Percentiles rank a stretch among this genome's conserved stretches.
These are phyloP conservation scores for Vitis amurensis DNA, from an alignment of 164 flowering plant genomes.

Conservation along the genomic window DNA sequence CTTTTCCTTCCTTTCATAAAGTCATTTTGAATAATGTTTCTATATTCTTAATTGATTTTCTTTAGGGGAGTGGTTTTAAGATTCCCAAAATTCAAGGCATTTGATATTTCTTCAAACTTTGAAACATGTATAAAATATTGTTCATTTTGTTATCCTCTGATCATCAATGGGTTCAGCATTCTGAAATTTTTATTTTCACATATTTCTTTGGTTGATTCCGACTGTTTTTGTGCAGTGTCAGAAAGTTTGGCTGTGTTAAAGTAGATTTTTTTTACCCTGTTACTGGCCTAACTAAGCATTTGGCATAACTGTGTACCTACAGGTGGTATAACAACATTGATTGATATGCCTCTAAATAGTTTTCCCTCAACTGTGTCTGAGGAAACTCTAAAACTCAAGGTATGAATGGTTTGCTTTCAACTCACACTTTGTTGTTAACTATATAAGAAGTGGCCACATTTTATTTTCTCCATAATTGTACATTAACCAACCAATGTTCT, in stretches of 20 bases:
- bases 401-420: slow-evolving; percentile 21
- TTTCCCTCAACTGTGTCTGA: slow-evolving; percentile 80
- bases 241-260: no score
- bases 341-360: slow-evolving; percentile 96
- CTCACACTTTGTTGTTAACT: background rate
- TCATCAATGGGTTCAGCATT: background rate
- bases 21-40: background rate
- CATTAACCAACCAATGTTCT: no score
- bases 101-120: no score
- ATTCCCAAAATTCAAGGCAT: no score
- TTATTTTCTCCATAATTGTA: background rate
- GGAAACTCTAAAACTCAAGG: slow-evolving; percentile 86
- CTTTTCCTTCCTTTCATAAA: background rate
- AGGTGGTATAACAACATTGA: slow-evolving; percentile 93
- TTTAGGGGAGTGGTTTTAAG: background rate
- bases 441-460: no score
- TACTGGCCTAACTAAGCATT: background rate
- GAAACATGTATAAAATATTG: no score
- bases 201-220: no score
- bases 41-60: background rate
- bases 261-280: background rate
- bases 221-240: no score
- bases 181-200: background rate
- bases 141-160: no score
- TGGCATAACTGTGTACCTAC: slow-evolving; percentile 14